These are phyloP conservation scores for Lipomyces mesembrius DNA, from an alignment of 805 yeast genomes.

Conservation along the genomic window DNA sequence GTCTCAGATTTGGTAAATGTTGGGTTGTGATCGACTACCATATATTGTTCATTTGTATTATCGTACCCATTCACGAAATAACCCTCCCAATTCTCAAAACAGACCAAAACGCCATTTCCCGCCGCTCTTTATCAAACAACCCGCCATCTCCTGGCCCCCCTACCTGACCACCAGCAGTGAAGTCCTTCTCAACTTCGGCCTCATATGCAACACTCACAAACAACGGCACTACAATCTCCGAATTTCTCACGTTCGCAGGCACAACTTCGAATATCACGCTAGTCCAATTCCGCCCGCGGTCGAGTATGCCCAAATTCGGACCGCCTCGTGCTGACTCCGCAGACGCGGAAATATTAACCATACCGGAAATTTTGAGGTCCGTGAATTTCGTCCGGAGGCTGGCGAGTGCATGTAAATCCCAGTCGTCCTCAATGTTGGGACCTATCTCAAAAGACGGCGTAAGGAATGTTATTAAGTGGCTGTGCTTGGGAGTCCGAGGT, in stretches of 20 bases:
- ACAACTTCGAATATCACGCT: constrained; percentile 32
- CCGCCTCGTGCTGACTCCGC: background rate
- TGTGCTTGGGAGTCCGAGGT: constrained; percentile 24
- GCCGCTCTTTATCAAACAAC: constrained; percentile 10
- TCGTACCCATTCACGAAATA: background rate
- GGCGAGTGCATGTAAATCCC: constrained; percentile 25
- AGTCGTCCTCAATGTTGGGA: constrained; percentile 35
- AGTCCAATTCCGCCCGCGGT: constrained; percentile 33
- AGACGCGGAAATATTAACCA: background rate
- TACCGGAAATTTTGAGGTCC: constrained; percentile 4
- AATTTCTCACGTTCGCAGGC: constrained; percentile 3
- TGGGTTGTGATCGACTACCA: background rate
- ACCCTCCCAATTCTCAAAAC: constrained; percentile 20
- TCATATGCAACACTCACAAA: constrained; percentile 33
- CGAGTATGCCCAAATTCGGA: constrained; percentile 20
- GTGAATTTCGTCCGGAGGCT: constrained; percentile 14
- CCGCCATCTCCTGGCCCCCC: background rate
- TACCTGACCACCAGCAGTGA: background rate
- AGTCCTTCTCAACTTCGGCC: constrained; percentile 12
- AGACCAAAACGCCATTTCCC: constrained; percentile 31
- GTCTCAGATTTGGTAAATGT: background rate
- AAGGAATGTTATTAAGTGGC: constrained; percentile 26
- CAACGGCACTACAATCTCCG: constrained; percentile 26
- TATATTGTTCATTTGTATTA: background rate
- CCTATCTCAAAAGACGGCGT: constrained; percentile 30